A percentile compares a stretch with the other conserved stretches of the same genome.
phyloP scores from a whole-genome alignment of 208 protist genomes.

The Wallacemonas sp. region DNA sequence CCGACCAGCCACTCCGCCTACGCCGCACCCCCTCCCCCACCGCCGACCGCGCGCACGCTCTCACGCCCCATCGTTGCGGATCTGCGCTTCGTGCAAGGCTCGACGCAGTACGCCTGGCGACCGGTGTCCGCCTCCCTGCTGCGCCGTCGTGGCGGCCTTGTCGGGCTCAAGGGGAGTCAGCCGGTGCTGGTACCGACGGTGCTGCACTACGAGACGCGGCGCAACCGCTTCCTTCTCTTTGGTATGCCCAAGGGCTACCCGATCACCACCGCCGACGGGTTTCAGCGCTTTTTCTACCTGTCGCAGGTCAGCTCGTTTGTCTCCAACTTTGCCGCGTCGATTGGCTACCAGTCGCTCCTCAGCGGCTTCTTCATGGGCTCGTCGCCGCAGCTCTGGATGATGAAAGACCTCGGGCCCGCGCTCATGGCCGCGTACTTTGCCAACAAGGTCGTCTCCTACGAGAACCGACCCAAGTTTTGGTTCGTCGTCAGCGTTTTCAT shows the following conservation, averaged over 20 bases:
- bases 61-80: conserved; percentile 10
- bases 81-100: conserved; percentile 63
- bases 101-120: conserved; percentile 51
- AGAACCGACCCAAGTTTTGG: conserved; percentile 91
- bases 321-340: conserved; percentile 86
- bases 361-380: conserved; percentile 80
- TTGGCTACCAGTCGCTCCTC: conserved; percentile 82
- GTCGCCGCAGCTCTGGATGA: conserved; percentile 87
- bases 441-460: conserved; percentile 83
- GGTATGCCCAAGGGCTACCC: conserved; percentile 85
- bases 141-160: conserved; percentile 4
- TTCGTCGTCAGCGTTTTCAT: conserved; percentile 81
- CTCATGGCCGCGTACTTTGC: conserved; percentile 79
- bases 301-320: conserved; percentile 70
- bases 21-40: neutral
- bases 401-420: conserved; percentile 81
- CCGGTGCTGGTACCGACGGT: conserved; percentile 30
- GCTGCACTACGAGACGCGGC: conserved; percentile 32
- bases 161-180: neutral
- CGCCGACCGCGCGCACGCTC: conserved; percentile 1
- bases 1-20: neutral
- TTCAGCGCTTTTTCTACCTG: conserved; percentile 82
- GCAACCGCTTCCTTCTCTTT: conserved; percentile 47
- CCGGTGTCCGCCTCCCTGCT: conserved; percentile 20
- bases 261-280: conserved; percentile 63